Evolutionary conservation across 139 green algal species (phyloP).

Genomic region (Coccomyxa sp.): DNA sequence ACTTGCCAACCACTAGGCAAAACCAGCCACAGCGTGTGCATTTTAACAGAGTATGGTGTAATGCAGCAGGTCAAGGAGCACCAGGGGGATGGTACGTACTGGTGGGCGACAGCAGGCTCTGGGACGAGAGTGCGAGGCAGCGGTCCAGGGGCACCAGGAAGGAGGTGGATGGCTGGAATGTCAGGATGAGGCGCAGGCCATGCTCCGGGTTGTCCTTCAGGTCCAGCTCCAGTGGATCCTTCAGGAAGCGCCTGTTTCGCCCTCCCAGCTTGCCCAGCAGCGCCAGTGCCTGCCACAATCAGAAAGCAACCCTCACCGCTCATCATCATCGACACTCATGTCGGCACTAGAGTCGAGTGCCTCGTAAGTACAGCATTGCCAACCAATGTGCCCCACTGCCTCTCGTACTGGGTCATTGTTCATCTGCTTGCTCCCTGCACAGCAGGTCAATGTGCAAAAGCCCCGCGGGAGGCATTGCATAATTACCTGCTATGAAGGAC

Average conservation of each 20-base stretch:
- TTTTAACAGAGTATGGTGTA: neutral
- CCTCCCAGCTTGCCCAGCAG: constrained; percentile 97
- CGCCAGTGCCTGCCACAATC: constrained; percentile 38
- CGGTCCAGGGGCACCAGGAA: constrained; percentile 94
- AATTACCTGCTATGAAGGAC: neutral
- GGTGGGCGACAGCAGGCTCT: neutral
- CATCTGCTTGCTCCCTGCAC: neutral
- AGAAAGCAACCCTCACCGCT: neutral
- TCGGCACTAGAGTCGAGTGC: too few species aligned
- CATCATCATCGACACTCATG: neutral
- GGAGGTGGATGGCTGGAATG: constrained; percentile 78
- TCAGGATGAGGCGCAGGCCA: constrained; percentile 92
- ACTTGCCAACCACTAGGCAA: neutral
- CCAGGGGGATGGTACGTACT: neutral
- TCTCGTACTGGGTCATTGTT: too few species aligned
- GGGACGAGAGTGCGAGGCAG: constrained; percentile 46
- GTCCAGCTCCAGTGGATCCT: constrained; percentile 66
- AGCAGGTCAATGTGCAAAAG: too few species aligned
- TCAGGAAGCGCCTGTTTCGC: constrained; percentile 81
- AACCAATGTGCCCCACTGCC: too few species aligned
- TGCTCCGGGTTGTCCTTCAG: constrained; percentile 91
- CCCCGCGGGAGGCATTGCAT: too few species aligned
- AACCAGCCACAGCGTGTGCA: neutral
- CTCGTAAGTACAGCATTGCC: too few species aligned
- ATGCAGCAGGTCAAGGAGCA: neutral